Conservation (phyloP, 2,329 filamentous ascomycete species). For the Pseudogymnoascus sp. region DNA sequence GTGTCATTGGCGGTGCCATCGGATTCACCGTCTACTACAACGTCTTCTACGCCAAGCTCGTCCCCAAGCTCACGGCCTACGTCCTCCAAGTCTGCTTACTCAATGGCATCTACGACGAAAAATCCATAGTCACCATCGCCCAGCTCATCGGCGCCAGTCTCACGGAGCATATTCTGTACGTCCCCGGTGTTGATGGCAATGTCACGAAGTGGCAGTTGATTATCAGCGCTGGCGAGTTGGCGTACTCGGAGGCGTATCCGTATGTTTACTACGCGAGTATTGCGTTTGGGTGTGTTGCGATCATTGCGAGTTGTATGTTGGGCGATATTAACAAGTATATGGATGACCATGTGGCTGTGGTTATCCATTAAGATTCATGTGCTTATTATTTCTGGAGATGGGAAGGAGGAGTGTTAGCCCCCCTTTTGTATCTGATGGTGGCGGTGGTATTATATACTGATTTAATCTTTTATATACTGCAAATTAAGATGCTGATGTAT, state of each 20-base stretch:
- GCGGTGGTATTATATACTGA: neutral
- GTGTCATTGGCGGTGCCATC: conserved; percentile 58
- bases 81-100: conserved; percentile 16
- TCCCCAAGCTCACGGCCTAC: conserved; percentile 19
- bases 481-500: neutral
- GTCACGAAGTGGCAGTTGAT: conserved; percentile 42
- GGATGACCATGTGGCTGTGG: conserved; percentile 50
- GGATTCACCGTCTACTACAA: conserved; percentile 55
- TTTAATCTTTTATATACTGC: neutral
- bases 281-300: conserved; percentile 49
- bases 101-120: conserved; percentile 26
- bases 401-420: neutral
- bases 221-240: conserved; percentile 42
- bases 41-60: conserved; percentile 40
- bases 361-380: conserved; percentile 19
- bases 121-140: conserved; percentile 37
- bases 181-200: conserved; percentile 46
- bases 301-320: conserved; percentile 50
- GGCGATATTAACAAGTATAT: conserved; percentile 51
- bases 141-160: neutral
- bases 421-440: neutral
- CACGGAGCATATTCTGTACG: conserved; percentile 32
- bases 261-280: conserved; percentile 57
- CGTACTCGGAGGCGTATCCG: conserved; percentile 50
- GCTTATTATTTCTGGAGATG: neutral